Percentiles rank a stretch among this genome's conserved stretches.
These are phyloP conservation scores for Ophiocordyceps camponoti-rufipedis DNA, from an alignment of 2,329 filamentous ascomycete genomes.

Conservation along the genomic window DNA sequence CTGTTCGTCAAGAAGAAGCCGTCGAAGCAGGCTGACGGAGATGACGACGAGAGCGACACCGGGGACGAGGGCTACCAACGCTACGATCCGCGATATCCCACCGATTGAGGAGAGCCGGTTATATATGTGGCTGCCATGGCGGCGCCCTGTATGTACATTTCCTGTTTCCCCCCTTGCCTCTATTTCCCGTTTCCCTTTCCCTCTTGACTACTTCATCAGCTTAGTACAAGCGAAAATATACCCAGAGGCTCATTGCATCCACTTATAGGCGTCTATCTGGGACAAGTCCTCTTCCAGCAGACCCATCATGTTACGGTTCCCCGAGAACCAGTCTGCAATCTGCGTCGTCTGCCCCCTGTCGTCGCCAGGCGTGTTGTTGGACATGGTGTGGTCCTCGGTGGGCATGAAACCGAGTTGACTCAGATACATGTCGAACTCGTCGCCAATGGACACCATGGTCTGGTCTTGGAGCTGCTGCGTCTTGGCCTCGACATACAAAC, in stretches of 20 bases:
- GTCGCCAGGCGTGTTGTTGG: slow-evolving; percentile 6
- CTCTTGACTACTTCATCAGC: not conserved
- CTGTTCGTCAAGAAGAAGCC: slow-evolving; percentile 2
- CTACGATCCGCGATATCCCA: slow-evolving; percentile 43
- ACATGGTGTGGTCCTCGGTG: slow-evolving; percentile 12
- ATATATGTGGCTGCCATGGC: not conserved
- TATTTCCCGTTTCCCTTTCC: not conserved
- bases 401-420: slow-evolving; percentile 44
- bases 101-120: slow-evolving; percentile 22
- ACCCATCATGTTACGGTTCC: slow-evolving; percentile 46
- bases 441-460: slow-evolving; percentile 28
- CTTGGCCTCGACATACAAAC: slow-evolving; percentile 43
- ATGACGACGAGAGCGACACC: slow-evolving; percentile 36
- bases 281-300: slow-evolving; percentile 43
- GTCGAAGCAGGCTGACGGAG: not conserved
- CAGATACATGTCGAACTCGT: slow-evolving; percentile 47
- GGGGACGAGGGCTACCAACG: slow-evolving; percentile 56
- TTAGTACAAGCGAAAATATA: too few relatives aligned
- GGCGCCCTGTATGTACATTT: not conserved
- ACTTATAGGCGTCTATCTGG: slow-evolving; percentile 20
- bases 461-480: slow-evolving; percentile 26
- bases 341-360: slow-evolving; percentile 20
- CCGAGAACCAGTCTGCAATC: slow-evolving; percentile 47
- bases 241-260: slow-evolving; percentile 9
- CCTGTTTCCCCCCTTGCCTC: too few relatives aligned